Percentiles rank a stretch among this genome's conserved stretches.
Evolutionary conservation across 108 stramenopile genomes (phyloP).

Genomic region (Conticribra weissflogii): DNA sequence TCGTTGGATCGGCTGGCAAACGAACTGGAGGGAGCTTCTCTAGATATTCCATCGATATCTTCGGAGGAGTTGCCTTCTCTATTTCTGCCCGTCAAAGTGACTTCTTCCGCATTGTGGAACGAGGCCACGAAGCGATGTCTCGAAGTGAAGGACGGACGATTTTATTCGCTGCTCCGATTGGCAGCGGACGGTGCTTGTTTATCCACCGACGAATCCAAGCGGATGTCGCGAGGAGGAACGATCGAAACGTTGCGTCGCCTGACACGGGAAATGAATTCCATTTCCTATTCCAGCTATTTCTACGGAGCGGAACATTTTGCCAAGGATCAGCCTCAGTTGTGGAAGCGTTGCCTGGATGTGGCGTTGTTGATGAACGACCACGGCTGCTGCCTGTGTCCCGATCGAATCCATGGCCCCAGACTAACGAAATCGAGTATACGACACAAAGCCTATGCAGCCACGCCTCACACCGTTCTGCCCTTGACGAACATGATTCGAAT

Average conservation of each 20-base stretch:
- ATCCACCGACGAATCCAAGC: not conserved
- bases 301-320: conserved; percentile 24
- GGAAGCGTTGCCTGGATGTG: conserved; percentile 44
- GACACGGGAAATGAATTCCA: not conserved
- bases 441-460: conserved; percentile 9
- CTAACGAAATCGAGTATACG: not conserved
- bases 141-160: conserved; percentile 43
- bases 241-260: not conserved
- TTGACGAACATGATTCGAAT: conserved; percentile 61
- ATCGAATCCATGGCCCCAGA: not conserved
- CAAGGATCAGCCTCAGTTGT: conserved; percentile 31
- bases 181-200: not conserved
- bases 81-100: not conserved
- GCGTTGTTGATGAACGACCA: conserved; percentile 8
- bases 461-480: conserved; percentile 45
- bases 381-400: too few species aligned
- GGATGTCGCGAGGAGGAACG: too few species aligned
- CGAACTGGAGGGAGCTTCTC: too few species aligned
- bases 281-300: conserved; percentile 35
- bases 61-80: not conserved
- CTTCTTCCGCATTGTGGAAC: not conserved
- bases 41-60: not conserved
- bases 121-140: conserved; percentile 34
- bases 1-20: not conserved
- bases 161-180: conserved; percentile 27